A percentile compares a stretch with the other conserved stretches of the same genome.
Evolutionary conservation across 1,284 basidiomycete genomes (phyloP).

Genomic region (Cutaneotrichosporon dermatis): DNA sequence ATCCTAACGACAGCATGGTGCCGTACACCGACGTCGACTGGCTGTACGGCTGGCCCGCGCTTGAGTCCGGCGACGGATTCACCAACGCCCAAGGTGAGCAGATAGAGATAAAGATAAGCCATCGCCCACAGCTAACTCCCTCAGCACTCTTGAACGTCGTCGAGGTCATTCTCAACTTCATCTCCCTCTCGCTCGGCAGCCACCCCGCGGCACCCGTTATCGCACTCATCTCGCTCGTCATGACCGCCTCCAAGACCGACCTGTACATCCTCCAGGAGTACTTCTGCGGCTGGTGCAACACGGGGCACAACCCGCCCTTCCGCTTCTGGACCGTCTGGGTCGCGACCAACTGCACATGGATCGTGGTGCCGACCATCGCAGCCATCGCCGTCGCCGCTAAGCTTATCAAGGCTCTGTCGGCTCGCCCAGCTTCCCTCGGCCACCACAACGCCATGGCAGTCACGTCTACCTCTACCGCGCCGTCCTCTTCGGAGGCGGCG

Average conservation of each 20-base stretch:
- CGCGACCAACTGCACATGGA: conserved; percentile 62
- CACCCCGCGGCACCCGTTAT: conserved; percentile 57
- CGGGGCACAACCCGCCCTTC: conserved; percentile 65
- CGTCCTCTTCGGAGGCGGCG: background rate
- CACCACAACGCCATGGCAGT: background rate
- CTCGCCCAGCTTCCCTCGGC: background rate
- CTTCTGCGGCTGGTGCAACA: conserved; percentile 56
- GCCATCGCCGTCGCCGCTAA: conserved; percentile 30
- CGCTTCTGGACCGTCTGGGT: conserved; percentile 61
- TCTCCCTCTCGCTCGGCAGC: conserved; percentile 66
- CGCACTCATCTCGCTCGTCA: conserved; percentile 65
- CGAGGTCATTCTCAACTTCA: conserved; percentile 69
- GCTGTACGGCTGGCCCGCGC: conserved; percentile 66
- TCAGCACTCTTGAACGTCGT: conserved; percentile 72
- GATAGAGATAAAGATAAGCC: too few relatives aligned
- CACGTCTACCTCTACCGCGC: too few relatives aligned
- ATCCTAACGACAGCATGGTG: conserved; percentile 5
- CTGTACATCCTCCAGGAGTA: conserved; percentile 68
- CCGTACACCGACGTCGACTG: conserved; percentile 57
- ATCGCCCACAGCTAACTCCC: too few relatives aligned
- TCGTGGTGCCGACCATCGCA: conserved; percentile 35
- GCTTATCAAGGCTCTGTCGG: conserved; percentile 25
- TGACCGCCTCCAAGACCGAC: conserved; percentile 79
- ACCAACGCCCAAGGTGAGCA: conserved; percentile 74
- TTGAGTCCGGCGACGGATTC: conserved; percentile 68